Evolutionary conservation across 768 basidiomycete genomes (phyloP).

Genomic region (Asterophora lycoperdoides): DNA sequence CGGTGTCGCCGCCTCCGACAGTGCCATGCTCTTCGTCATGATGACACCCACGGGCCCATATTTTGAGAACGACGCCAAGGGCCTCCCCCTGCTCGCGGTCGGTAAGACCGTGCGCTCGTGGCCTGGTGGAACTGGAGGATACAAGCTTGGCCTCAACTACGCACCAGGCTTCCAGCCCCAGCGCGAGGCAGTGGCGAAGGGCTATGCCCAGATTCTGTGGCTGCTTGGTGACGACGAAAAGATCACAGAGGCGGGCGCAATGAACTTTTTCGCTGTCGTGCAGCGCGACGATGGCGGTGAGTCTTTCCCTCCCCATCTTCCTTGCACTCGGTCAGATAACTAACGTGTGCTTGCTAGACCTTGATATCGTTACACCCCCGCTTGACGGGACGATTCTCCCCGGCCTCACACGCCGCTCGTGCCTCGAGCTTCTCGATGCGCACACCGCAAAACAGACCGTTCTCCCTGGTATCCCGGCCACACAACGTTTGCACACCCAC

Average conservation of each 20-base stretch:
- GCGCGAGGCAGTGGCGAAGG: conserved; percentile 55
- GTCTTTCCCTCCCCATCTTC: conserved; percentile 14
- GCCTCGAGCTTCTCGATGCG: conserved; percentile 57
- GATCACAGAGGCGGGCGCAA: conserved; percentile 62
- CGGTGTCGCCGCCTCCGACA: conserved; percentile 65
- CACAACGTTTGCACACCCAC: conserved; percentile 37
- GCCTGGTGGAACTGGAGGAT: conserved; percentile 70
- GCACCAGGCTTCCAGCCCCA: conserved; percentile 61
- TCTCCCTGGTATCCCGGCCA: conserved; percentile 38
- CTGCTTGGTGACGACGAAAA: conserved; percentile 52
- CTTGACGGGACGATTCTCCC: conserved; percentile 86
- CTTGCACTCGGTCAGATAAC: background rate
- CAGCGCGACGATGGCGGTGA: conserved; percentile 53
- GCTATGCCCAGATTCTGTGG: conserved; percentile 81
- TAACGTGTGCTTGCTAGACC: conserved; percentile 30
- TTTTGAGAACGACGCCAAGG: conserved; percentile 64
- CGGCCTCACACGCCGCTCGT: conserved; percentile 84
- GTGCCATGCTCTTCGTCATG: conserved; percentile 75
- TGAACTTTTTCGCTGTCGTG: conserved; percentile 78
- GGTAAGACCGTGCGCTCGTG: conserved; percentile 41
- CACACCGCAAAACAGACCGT: conserved; percentile 46
- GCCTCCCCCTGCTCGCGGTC: conserved; percentile 38
- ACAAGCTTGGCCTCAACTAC: conserved; percentile 73
- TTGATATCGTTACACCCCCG: conserved; percentile 79
- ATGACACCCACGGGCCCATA: conserved; percentile 71